phyloP scores from a whole-genome alignment of 345 rosid species.

The Ailanthus altissimus region DNA sequence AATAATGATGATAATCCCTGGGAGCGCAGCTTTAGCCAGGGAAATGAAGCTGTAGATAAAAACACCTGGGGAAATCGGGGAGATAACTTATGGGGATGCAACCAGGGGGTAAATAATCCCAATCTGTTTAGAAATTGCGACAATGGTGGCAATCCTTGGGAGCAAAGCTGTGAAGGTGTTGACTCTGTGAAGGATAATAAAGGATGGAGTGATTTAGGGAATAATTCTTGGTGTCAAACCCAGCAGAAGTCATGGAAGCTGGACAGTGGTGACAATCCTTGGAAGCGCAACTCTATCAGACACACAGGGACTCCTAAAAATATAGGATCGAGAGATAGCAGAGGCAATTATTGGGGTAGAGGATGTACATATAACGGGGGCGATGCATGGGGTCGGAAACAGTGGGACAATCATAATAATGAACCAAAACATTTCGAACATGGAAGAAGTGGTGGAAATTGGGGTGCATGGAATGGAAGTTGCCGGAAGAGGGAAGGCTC shows the following conservation, averaged over 20 bases:
- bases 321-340: constrained; percentile 27
- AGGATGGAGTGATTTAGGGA: constrained; percentile 28
- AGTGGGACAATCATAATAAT: constrained; percentile 18
- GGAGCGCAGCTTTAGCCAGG: constrained; percentile 21
- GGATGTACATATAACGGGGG: constrained; percentile 30
- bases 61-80: constrained; percentile 21
- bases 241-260: constrained; percentile 23
- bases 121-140: constrained; percentile 10
- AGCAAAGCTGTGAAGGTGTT: not conserved
- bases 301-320: constrained; percentile 22
- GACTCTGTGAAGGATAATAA: not conserved
- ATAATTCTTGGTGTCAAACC: constrained; percentile 33
- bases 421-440: constrained; percentile 32
- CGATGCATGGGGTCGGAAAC: constrained; percentile 34
- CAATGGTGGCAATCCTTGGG: constrained; percentile 23
- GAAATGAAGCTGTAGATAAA: not conserved
- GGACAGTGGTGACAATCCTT: constrained; percentile 23
- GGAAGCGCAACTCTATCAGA: constrained; percentile 23
- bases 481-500: constrained; percentile 50
- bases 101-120: not conserved
- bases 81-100: constrained; percentile 18
- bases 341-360: constrained; percentile 27
- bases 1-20: constrained; percentile 19
- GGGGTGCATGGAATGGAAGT: constrained; percentile 44
- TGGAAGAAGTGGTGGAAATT: constrained; percentile 31